Evolutionary conservation across 805 yeast species (phyloP), one percentile per base, ranked within the genome.

Genomic region (Saccharomycopsis sp.): DNA sequence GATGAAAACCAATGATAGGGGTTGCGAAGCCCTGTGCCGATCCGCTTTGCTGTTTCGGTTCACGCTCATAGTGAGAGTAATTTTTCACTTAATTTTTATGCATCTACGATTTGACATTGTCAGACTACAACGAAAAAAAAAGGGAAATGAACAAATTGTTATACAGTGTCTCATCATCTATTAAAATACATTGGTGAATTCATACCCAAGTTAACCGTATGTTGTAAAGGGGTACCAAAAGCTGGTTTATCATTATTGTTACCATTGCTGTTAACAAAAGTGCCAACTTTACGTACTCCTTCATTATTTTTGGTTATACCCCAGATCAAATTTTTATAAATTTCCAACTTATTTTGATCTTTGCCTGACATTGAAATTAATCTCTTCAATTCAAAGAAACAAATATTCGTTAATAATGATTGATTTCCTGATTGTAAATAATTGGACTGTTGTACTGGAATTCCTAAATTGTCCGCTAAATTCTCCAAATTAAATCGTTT

Each of bases 341-440:
- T 20, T 5, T 44, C 43, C 19, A 50, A 32, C 9, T 20, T 32
- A 34, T 42, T 38, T 19, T 19, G 37, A 26, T 29, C 36, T 11
- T 38, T 38, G n/a, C 23, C 17, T 9, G 45, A 27, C 7, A 48
- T 19, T 11, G 43, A 14, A 26, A 51, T 34, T 4, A 48, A 29
- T 28, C 49, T 42, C 40, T 41, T 51, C 5, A 68, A 51, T 41
- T 70, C 74, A 49, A 69, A 69, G 51, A 68, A 70, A 43, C 71
- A 65, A 28, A 61, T 56, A 27, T 62, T 61, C 2, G 74, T 63
- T 6, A 70, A 57, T 43, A 68, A 52, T 11, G 73, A 61, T 44
- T 70, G 75, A 26, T 63, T 59, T 13, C 75, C 75, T 2, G 75
- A 71, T 35, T 65, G 67, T 9, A 65, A 65, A 14, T 56, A 43